A percentile compares a stretch with the other conserved stretches of the same genome.
phyloP scores from a whole-genome alignment of 352 stramenopile species.

The Thraustochytrium striatum region DNA sequence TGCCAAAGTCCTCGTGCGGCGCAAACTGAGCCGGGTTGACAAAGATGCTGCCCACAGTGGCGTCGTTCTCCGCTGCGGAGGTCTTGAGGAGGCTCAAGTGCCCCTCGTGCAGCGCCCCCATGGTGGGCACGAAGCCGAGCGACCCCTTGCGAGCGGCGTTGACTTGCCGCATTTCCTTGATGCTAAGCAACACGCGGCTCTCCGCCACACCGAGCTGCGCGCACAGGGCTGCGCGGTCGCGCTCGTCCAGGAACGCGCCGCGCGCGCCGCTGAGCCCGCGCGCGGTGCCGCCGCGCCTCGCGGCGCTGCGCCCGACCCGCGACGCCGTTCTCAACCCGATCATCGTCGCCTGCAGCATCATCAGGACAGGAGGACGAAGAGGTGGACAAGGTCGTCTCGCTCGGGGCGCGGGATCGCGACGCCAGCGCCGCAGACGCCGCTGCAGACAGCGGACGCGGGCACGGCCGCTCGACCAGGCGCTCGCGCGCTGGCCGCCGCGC shows the following conservation, averaged over 20 bases:
- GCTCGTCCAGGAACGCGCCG: neutral
- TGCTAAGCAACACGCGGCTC: neutral
- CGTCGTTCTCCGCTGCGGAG: conserved; percentile 81
- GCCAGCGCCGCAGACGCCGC: neutral
- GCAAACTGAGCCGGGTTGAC: conserved; percentile 99
- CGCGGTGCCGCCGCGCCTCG: too few species aligned
- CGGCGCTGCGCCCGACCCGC: too few species aligned
- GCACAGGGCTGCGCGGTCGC: neutral
- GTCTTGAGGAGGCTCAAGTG: conserved; percentile 79
- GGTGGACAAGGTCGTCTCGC: neutral
- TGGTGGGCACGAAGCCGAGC: conserved; percentile 96
- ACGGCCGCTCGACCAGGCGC: too few species aligned
- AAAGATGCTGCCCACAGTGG: conserved; percentile 92
- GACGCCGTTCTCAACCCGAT: too few species aligned
- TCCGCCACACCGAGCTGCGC: conserved; percentile 18
- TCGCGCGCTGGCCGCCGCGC: too few species aligned
- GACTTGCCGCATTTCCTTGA: neutral
- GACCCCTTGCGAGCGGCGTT: neutral
- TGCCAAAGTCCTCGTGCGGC: conserved; percentile 93
- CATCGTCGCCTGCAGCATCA: neutral
- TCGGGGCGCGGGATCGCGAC: neutral
- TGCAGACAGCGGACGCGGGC: too few species aligned
- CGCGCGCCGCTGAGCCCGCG: neutral
- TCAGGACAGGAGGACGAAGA: neutral
- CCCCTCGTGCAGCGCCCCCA: conserved; percentile 96